These are phyloP conservation scores for Arxiozyma heterogenica DNA, from an alignment of 1,139 yeast species.

Conservation along the genomic window DNA sequence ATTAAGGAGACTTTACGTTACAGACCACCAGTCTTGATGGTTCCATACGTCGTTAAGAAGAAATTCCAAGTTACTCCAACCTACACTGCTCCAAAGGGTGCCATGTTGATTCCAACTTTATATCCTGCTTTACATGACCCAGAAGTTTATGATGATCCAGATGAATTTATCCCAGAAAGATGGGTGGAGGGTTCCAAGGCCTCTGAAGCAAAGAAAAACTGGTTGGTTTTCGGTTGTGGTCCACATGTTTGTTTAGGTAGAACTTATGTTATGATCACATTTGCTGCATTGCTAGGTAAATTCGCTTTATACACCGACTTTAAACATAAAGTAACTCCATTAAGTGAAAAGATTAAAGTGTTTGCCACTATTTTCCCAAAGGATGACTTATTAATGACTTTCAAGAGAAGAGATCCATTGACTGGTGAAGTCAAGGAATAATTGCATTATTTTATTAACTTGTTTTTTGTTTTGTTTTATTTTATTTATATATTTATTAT, in stretches of 20 bases:
- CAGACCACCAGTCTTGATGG: conserved; percentile 97
- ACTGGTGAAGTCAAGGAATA: conserved; percentile 27
- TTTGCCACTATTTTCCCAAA: conserved; percentile 97
- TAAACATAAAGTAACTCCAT: conserved; percentile 69
- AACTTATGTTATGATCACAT: conserved; percentile 81
- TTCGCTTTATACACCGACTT: conserved; percentile 72
- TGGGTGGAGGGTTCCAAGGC: conserved; percentile 71
- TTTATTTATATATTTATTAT: not conserved
- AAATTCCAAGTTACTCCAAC: conserved; percentile 71
- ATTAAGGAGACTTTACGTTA: conserved; percentile 87
- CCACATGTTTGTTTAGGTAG: conserved; percentile 95
- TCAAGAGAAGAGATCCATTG: conserved; percentile 50
- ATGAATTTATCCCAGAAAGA: conserved; percentile 88
- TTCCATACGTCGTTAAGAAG: conserved; percentile 87
- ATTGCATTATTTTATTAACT: not conserved
- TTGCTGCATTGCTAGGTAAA: conserved; percentile 86
- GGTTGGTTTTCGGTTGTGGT: conserved; percentile 96
- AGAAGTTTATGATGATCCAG: conserved; percentile 90
- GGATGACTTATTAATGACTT: conserved; percentile 79
- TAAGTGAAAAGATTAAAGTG: conserved; percentile 85
- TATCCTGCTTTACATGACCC: conserved; percentile 97
- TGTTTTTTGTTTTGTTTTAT: too few species aligned
- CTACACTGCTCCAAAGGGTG: conserved; percentile 91
- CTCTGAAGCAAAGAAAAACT: conserved; percentile 62
- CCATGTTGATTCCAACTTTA: conserved; percentile 91